These are phyloP conservation scores for Apiospora koreana DNA, from an alignment of 2,329 filamentous ascomycete species.

Conservation along the genomic window DNA sequence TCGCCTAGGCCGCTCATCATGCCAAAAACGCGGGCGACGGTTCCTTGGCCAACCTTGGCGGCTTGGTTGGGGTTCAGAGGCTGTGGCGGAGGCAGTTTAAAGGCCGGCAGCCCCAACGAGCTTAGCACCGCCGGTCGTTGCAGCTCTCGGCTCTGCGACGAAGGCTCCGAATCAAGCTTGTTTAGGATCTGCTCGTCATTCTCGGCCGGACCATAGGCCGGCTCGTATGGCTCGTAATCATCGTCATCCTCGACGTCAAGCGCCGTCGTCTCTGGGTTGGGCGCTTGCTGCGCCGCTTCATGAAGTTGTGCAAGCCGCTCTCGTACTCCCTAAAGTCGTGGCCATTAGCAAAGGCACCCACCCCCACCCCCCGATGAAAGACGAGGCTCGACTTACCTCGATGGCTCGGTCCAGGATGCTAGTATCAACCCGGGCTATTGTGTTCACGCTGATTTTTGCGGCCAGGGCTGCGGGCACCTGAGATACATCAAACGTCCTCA, in stretches of 20 bases:
- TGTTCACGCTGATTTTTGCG: slow-evolving; percentile 77
- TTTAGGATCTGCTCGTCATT: slow-evolving; percentile 77
- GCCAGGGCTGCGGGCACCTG: slow-evolving; percentile 75
- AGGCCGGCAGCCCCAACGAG: slow-evolving; percentile 69
- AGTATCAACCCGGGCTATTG: slow-evolving; percentile 72
- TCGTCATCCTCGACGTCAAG: slow-evolving; percentile 77
- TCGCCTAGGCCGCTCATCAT: slow-evolving; percentile 76
- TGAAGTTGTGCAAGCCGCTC: slow-evolving; percentile 47
- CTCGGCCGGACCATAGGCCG: slow-evolving; percentile 77
- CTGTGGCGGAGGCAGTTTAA: slow-evolving; percentile 77
- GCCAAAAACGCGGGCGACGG: slow-evolving; percentile 75
- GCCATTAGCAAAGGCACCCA: slow-evolving; percentile 17
- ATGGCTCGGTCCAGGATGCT: slow-evolving; percentile 72
- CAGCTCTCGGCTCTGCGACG: slow-evolving; percentile 49
- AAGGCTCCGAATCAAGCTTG: slow-evolving; percentile 71
- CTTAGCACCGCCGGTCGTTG: slow-evolving; percentile 49
- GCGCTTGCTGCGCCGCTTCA: slow-evolving; percentile 44
- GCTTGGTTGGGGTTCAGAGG: slow-evolving; percentile 71
- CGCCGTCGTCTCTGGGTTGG: slow-evolving; percentile 61
- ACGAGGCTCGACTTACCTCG: slow-evolving; percentile 52
- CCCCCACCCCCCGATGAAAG: too few species aligned
- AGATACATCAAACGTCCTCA: slow-evolving; percentile 79
- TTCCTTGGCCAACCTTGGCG: slow-evolving; percentile 71
- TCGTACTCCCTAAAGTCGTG: slow-evolving; percentile 48
- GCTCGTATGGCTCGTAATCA: slow-evolving; percentile 94